Conservation (phyloP, 331 rosid genomes). For the Malus hybrid region DNA sequence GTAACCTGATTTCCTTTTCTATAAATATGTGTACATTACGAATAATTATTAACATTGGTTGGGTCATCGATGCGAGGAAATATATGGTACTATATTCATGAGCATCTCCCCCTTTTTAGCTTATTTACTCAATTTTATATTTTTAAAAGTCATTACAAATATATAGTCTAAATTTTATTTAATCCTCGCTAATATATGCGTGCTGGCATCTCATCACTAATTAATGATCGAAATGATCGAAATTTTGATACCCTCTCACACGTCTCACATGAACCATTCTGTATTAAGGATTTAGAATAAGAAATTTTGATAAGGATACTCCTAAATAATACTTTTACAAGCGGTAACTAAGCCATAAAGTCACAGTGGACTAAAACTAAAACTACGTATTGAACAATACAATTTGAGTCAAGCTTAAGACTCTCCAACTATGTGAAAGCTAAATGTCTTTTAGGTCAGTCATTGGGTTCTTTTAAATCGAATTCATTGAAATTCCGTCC, state of each 20-base stretch:
- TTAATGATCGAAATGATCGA: background rate
- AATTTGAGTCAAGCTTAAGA: no score
- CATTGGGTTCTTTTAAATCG: no score
- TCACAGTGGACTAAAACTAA: no score
- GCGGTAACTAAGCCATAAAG: background rate
- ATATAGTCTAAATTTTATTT: background rate
- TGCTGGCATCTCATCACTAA: background rate
- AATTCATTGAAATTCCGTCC: no score
- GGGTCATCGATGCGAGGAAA: background rate
- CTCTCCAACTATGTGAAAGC: no score
- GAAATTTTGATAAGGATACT: background rate
- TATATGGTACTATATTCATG: background rate
- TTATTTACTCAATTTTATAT: background rate
- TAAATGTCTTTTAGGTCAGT: no score
- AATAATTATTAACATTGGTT: background rate
- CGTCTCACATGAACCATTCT: background rate
- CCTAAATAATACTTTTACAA: background rate
- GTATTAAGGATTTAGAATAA: background rate
- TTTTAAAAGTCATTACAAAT: background rate
- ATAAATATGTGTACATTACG: no score
- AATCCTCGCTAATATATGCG: background rate
- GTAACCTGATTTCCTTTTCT: no score
- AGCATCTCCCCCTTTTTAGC: background rate
- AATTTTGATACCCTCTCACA: background rate
- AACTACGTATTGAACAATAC: no score